A percentile compares a stretch with the other conserved stretches of the same genome.
Evolutionary conservation across 2,329 filamentous ascomycete species (phyloP).

Genomic region (Tolypocladium ophioglossoides): DNA sequence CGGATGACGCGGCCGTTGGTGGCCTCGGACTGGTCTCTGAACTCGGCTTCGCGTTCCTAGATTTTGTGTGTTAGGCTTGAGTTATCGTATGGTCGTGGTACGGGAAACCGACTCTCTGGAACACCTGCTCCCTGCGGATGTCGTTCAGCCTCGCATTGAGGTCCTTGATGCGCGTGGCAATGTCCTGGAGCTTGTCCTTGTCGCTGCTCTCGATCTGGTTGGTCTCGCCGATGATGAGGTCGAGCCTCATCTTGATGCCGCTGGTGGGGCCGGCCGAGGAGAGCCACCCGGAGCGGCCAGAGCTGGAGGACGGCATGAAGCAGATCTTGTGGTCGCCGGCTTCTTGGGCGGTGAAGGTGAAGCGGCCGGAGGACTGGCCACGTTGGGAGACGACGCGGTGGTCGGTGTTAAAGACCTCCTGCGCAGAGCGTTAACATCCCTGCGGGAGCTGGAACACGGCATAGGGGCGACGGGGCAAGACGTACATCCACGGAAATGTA

Average conservation of each 20-base stretch:
- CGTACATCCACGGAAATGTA: slow-evolving; percentile 81
- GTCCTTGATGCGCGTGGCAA: slow-evolving; percentile 80
- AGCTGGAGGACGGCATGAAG: slow-evolving; percentile 74
- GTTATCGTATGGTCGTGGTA: not conserved
- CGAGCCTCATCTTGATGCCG: slow-evolving; percentile 73
- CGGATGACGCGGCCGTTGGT: slow-evolving; percentile 87
- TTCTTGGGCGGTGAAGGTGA: slow-evolving; percentile 92
- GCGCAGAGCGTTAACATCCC: not conserved
- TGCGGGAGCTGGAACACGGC: not conserved
- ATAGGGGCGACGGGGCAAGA: slow-evolving; percentile 5
- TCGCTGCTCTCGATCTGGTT: slow-evolving; percentile 88
- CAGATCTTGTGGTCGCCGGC: slow-evolving; percentile 94
- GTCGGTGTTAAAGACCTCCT: slow-evolving; percentile 94
- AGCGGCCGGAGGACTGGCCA: slow-evolving; percentile 65
- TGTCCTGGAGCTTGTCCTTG: slow-evolving; percentile 84
- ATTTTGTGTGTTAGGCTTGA: not conserved
- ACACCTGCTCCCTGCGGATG: slow-evolving; percentile 88
- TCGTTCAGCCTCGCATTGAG: slow-evolving; percentile 79
- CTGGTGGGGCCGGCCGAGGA: slow-evolving; percentile 53
- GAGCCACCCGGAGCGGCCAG: slow-evolving; percentile 62
- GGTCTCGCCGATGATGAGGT: slow-evolving; percentile 90
- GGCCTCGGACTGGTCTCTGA: slow-evolving; percentile 91
- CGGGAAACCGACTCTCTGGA: slow-evolving; percentile 62
- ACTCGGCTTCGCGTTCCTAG: slow-evolving; percentile 93
- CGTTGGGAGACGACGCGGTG: slow-evolving; percentile 90